A percentile compares a stretch with the other conserved stretches of the same genome.
Conservation (phyloP, 1,139 yeast species). For the Hyphopichia burtonii region DNA sequence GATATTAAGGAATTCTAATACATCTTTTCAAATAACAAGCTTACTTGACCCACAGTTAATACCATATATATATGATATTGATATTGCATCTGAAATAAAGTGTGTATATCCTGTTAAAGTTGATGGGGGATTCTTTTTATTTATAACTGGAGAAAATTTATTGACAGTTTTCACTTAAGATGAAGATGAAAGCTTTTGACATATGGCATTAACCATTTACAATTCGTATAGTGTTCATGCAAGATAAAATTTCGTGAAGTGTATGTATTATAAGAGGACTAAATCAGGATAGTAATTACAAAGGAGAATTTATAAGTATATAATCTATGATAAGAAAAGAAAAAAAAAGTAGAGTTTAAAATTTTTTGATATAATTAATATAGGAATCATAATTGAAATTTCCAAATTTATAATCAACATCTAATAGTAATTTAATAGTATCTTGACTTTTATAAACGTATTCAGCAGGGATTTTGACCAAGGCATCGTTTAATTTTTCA, state of each 20-base stretch:
- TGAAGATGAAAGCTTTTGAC: too few relatives aligned
- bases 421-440: conserved; percentile 59
- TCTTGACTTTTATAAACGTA: conserved; percentile 64
- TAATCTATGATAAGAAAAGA: neutral
- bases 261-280: too few relatives aligned
- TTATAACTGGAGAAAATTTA: too few relatives aligned
- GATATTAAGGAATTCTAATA: neutral
- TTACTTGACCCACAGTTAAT: neutral
- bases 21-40: neutral
- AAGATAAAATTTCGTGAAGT: too few relatives aligned
- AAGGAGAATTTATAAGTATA: too few relatives aligned
- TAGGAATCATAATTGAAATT: conserved; percentile 54
- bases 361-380: conserved; percentile 43
- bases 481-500: conserved; percentile 29
- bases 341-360: neutral
- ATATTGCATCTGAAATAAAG: neutral
- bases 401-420: conserved; percentile 61
- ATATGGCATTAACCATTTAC: too few relatives aligned
- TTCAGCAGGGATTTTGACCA: conserved; percentile 44
- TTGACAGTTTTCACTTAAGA: too few relatives aligned
- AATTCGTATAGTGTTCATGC: too few relatives aligned
- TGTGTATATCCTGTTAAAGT: neutral
- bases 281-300: too few relatives aligned
- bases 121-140: too few relatives aligned
- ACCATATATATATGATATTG: neutral